These are phyloP conservation scores for Capronia coronata DNA, from an alignment of 2,329 filamentous ascomycete genomes.

Conservation along the genomic window DNA sequence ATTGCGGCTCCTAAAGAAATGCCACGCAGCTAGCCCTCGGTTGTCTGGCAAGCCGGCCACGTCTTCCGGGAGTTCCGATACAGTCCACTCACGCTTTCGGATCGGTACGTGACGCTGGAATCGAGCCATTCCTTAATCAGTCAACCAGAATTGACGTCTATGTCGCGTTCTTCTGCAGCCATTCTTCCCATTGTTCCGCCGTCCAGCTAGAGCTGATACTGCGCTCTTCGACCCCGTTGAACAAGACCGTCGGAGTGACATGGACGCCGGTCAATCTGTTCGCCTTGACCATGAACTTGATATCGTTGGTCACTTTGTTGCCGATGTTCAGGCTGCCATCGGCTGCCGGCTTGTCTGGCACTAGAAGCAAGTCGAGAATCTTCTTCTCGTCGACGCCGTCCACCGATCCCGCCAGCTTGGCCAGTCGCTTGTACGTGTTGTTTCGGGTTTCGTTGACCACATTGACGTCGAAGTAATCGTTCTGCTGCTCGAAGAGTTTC, in stretches of 20 bases:
- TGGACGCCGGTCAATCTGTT: conserved; percentile 74
- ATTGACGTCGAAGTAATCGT: conserved; percentile 74
- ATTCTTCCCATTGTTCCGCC: conserved; percentile 76
- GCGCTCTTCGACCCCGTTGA: conserved; percentile 72
- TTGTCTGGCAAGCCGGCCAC: background rate
- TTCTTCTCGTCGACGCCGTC: conserved; percentile 65
- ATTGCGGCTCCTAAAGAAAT: too few relatives aligned
- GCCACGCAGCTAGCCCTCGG: background rate
- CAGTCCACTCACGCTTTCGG: background rate
- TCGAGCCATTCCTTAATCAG: background rate
- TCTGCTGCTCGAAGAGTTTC: conserved; percentile 62
- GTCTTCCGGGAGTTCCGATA: too few relatives aligned
- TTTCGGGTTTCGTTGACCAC: conserved; percentile 82
- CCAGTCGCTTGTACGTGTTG: conserved; percentile 71
- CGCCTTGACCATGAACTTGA: conserved; percentile 74
- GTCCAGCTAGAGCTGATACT: conserved; percentile 75
- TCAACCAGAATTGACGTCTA: too few relatives aligned
- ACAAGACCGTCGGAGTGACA: conserved; percentile 83
- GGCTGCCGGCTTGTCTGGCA: conserved; percentile 59
- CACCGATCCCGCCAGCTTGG: conserved; percentile 59
- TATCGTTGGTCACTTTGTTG: conserved; percentile 74
- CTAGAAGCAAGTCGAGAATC: conserved; percentile 62
- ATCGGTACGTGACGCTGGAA: background rate
- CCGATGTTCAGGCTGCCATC: conserved; percentile 69
- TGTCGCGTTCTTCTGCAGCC: conserved; percentile 60